Base-by-base conservation (phyloP, 1,139 yeast genomes). In the Kodamaea sp. region DNA sequence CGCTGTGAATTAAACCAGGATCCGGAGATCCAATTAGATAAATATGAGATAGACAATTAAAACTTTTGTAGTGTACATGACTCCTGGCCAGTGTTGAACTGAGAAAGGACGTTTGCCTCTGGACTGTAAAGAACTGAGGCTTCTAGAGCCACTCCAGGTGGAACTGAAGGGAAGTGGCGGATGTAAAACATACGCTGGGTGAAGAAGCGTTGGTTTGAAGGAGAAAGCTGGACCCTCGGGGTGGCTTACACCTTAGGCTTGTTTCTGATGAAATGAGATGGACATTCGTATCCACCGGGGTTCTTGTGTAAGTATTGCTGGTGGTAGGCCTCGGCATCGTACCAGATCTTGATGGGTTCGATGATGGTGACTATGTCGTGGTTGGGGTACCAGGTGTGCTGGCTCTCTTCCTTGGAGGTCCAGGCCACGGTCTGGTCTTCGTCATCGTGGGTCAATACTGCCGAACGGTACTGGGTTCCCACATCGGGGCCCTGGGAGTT, bases 281-380 rank as follows among this genome's bases (percentile, higher is more conserved):
- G 94, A 58, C 97, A 90, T 41, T 83, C 86, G 61, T 88, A 86
- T 4, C 97, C 97, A 4, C 66, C 63, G 1, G 96, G 95, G 55
- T 90, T 88, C 53, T 78, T 80, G 36, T 72, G 70, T 52, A 90
- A 69, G 58, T 92, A 92, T 42, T 74, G 55, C 56, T 92, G 97
- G 58, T 92, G 97, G 58, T 90, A 92, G 25, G 80, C 89, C 61
- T 92, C 98, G 13, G 97, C 97, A 54, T 90, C 96, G 66, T 82
- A 82, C 74, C 88, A 92, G 37, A 70, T 70, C 35, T 69, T 59
- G 35, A 87, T 73, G 11, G 87, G 84, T 50, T 78, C 86, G 36
- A 90, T 77, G 32, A 66, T 65, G 1, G 97, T 89, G 34, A 69
- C 84, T 55, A 42, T 66, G 61, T 34, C 57, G 41, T 69, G 61